A percentile compares a stretch with the other conserved stretches of the same genome.
phyloP scores from a whole-genome alignment of 2,329 filamentous ascomycete genomes.

The Sarocladiaceae sp. region DNA sequence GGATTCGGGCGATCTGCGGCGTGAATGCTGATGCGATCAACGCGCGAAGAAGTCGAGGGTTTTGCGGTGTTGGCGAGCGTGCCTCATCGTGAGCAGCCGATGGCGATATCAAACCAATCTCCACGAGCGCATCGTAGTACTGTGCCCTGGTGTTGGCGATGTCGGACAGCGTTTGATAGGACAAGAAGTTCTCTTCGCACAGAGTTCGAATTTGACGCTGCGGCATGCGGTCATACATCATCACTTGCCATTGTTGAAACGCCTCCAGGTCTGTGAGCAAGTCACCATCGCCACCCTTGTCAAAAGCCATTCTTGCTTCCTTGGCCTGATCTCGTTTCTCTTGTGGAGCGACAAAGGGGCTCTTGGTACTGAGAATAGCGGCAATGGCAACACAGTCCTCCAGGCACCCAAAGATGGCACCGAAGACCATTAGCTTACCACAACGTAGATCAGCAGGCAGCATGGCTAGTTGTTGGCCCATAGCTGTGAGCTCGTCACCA shows the following conservation, averaged over 20 bases:
- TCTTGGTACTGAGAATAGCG: constrained; percentile 83
- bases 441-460: constrained; percentile 91
- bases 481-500: constrained; percentile 79
- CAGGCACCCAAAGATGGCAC: constrained; percentile 87
- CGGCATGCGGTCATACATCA: constrained; percentile 52
- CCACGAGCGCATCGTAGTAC: constrained; percentile 79
- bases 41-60: constrained; percentile 57
- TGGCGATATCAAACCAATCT: constrained; percentile 70
- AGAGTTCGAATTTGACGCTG: constrained; percentile 66
- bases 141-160: constrained; percentile 83
- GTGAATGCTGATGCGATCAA: constrained; percentile 70
- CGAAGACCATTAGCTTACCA: constrained; percentile 93
- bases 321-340: constrained; percentile 81
- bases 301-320: constrained; percentile 68
- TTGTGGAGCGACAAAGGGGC: constrained; percentile 79
- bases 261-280: constrained; percentile 82
- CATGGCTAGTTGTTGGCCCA: constrained; percentile 90
- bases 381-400: constrained; percentile 86
- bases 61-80: constrained; percentile 20
- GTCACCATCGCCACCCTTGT: constrained; percentile 72
- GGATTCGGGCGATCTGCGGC: constrained; percentile 87
- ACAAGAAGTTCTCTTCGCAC: constrained; percentile 84
- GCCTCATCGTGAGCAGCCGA: constrained; percentile 25
- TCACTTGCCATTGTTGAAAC: constrained; percentile 76
- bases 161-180: constrained; percentile 77